Evolutionary conservation across 1,139 yeast genomes (phyloP), one percentile per base, ranked within the genome.

Genomic region (Geotrichum histeridarum): DNA sequence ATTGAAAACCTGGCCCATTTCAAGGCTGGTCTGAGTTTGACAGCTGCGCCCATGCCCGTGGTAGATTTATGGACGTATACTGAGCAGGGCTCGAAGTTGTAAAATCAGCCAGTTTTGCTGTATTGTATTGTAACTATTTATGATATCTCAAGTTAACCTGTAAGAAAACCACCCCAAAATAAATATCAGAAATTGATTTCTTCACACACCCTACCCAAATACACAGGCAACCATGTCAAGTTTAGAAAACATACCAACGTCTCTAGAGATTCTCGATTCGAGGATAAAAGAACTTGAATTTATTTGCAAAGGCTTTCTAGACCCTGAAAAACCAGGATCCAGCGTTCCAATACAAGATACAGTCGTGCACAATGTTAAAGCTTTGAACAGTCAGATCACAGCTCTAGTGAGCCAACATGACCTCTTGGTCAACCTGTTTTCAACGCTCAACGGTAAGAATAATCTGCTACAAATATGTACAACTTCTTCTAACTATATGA

Each of bases 11-110:
- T 64, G 31, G 62, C 64, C 2, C 54, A 54, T 18, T 71, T 69
- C 61, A 70, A 70, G 60, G 54, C 70, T 18, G 51, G 60, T 12
- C 54, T 70, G 55, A 49, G 54, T 42, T 56, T 70, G 18, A 64
- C 70, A 14, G 65, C 63, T 31, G 73, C 73, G 4, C 73, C 74
- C 1, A 54, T 50, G 31, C 74, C 74, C 3, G 57, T 65, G 15
- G 57, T 59, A 15, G 72, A 69, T 39, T 55, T 71, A 39, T 43
- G 63, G 5, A 51, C 59, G 6, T 71, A 62, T 53, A 57, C 57
- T 53, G 70, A 68, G 50, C 52, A 60, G 8, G 68, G 59, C 37
- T 59, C 67, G 12, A 67, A 68, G 60, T 59, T 69, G 53, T 69
- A 64, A 54, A 5, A 31, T 42, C 11, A 15, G 18, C 31, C 14